Evolutionary conservation across 2,329 filamentous ascomycete species (phyloP).

Genomic region (Plenodomus biglobosus): DNA sequence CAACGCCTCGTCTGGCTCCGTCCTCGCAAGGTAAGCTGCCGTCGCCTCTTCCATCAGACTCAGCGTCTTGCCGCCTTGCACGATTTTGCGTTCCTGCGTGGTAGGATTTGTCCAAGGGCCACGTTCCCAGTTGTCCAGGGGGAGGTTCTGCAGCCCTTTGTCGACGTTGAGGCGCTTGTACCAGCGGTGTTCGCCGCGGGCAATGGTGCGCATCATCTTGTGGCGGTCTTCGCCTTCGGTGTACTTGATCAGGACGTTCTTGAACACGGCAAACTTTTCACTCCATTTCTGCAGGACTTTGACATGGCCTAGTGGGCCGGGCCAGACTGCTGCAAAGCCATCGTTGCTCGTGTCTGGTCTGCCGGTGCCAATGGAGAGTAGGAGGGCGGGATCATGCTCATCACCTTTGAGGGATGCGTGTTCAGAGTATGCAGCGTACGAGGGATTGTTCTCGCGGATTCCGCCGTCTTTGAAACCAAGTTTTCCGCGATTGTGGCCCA

Average conservation of each 20-base stretch:
- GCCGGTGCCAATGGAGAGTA: constrained; percentile 52
- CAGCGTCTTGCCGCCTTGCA: constrained; percentile 49
- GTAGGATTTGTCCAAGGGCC: constrained; percentile 44
- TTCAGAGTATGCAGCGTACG: constrained; percentile 51
- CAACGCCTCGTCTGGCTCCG: constrained; percentile 38
- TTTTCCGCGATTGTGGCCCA: constrained; percentile 40
- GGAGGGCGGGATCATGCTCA: constrained; percentile 47
- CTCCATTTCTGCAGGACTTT: constrained; percentile 48
- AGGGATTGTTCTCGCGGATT: constrained; percentile 55
- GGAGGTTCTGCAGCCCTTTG: constrained; percentile 49
- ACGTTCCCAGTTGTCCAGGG: constrained; percentile 51
- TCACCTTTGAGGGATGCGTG: constrained; percentile 51
- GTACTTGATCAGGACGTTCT: constrained; percentile 55
- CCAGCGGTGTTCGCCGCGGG: constrained; percentile 53
- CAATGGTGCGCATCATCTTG: constrained; percentile 50
- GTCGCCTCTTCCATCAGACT: constrained; percentile 50
- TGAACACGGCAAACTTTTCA: constrained; percentile 54
- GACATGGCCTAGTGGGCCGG: constrained; percentile 49
- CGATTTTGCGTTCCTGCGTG: constrained; percentile 30
- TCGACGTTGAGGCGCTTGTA: constrained; percentile 55
- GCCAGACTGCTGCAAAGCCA: constrained; percentile 51
- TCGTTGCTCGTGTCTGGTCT: constrained; percentile 49
- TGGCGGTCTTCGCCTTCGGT: constrained; percentile 55
- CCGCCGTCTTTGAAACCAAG: constrained; percentile 54
- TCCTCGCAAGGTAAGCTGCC: constrained; percentile 44